Evolutionary conservation across 1,284 basidiomycete species (phyloP).

Genomic region (Pyrrhoderma lamaoense): DNA sequence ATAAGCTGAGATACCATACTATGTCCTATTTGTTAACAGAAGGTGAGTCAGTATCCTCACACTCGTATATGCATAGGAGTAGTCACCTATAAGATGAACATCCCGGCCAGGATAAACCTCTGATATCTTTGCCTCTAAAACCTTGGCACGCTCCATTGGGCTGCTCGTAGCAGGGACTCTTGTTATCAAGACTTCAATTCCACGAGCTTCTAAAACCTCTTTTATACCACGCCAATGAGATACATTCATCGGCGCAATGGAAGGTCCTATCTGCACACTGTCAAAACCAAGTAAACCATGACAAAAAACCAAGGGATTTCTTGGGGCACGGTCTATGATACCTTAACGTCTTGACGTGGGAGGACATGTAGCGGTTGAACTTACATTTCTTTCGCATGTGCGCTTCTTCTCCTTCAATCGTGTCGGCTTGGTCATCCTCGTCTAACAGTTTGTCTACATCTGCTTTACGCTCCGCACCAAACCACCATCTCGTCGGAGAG

Average conservation of each 20-base stretch:
- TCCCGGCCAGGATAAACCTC: conserved; percentile 71
- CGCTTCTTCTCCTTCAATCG: conserved; percentile 44
- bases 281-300: conserved; percentile 90
- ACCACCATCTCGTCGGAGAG: conserved; percentile 38
- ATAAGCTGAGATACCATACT: conserved; percentile 63
- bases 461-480: conserved; percentile 46
- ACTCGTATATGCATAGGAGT: conserved; percentile 11
- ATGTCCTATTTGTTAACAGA: conserved; percentile 45
- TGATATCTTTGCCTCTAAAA: conserved; percentile 76
- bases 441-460: conserved; percentile 41
- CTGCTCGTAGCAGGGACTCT: conserved; percentile 88
- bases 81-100: conserved; percentile 79
- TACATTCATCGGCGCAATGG: conserved; percentile 77
- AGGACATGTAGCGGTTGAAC: conserved; percentile 24
- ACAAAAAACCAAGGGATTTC: conserved; percentile 85
- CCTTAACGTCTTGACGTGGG: conserved; percentile 7
- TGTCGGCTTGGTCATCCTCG: conserved; percentile 52
- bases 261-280: conserved; percentile 61
- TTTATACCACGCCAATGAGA: conserved; percentile 93
- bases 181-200: conserved; percentile 86
- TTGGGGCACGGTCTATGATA: conserved; percentile 58
- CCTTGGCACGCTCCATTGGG: conserved; percentile 79
- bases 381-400: conserved; percentile 64
- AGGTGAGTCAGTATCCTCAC: background rate
- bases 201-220: conserved; percentile 82